Evolutionary conservation across 139 green algal genomes (phyloP).

Genomic region (Coccomyxa sp.): DNA sequence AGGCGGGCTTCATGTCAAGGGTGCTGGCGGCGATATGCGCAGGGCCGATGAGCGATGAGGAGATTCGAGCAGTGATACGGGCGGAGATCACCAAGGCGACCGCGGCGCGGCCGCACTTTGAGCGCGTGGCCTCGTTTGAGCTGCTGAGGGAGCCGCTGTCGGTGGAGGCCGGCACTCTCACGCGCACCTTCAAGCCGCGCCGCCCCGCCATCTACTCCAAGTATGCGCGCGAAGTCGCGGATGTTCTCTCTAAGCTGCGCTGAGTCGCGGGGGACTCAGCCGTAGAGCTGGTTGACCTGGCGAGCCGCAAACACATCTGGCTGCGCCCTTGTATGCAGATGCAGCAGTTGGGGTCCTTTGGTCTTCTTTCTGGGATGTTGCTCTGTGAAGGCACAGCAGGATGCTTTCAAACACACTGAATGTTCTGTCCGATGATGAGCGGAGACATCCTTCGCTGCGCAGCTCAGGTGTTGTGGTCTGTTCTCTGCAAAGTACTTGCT

Average conservation of each 20-base stretch:
- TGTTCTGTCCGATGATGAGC: no score
- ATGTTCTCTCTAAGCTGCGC: slow-evolving; percentile 48
- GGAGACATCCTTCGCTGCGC: no score
- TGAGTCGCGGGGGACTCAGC: neutral
- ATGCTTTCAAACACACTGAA: no score
- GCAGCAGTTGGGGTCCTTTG: no score
- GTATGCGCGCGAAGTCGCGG: slow-evolving; percentile 36
- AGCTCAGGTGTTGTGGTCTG: no score
- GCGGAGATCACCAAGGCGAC: slow-evolving; percentile 27
- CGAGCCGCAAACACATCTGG: no score
- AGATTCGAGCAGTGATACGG: slow-evolving; percentile 37
- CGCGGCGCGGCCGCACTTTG: slow-evolving; percentile 13
- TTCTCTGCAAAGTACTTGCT: no score
- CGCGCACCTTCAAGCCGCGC: slow-evolving; percentile 86
- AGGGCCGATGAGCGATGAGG: slow-evolving; percentile 16
- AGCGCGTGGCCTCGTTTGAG: slow-evolving; percentile 45
- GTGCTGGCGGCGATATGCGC: neutral
- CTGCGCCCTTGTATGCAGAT: no score
- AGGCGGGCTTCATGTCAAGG: neutral
- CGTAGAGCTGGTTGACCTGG: no score
- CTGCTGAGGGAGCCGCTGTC: slow-evolving; percentile 56
- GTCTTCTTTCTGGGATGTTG: no score
- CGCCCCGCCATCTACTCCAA: slow-evolving; percentile 53
- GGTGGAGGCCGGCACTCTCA: slow-evolving; percentile 84
- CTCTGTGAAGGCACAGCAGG: no score